Evolutionary conservation across 2,329 filamentous ascomycete species (phyloP).

Genomic region (Alternaria postmessia): DNA sequence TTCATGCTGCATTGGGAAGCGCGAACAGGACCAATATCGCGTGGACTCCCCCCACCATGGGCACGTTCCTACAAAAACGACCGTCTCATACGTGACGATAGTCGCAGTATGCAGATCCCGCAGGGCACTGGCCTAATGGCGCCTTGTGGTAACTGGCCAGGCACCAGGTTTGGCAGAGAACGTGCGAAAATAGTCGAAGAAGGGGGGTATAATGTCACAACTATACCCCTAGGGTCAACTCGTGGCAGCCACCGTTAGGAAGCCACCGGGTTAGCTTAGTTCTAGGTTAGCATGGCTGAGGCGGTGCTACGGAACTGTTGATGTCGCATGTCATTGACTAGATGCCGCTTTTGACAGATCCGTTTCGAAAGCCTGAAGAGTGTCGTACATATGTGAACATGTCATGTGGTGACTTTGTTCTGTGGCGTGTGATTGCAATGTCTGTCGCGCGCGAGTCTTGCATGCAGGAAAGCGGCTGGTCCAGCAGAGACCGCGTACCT

Average conservation of each 20-base stretch:
- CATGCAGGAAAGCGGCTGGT: not conserved
- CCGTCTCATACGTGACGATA: slow-evolving; percentile 31
- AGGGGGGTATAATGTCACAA: slow-evolving; percentile 31
- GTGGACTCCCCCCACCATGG: slow-evolving; percentile 14
- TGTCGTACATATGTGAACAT: not conserved
- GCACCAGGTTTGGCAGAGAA: slow-evolving; percentile 9
- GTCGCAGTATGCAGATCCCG: slow-evolving; percentile 28
- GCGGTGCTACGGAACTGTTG: slow-evolving; percentile 15
- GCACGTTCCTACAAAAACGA: slow-evolving; percentile 30
- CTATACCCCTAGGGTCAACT: slow-evolving; percentile 23
- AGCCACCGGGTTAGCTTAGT: slow-evolving; percentile 20
- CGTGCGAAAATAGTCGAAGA: slow-evolving; percentile 16
- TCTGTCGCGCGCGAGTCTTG: not conserved
- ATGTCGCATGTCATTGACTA: slow-evolving; percentile 28
- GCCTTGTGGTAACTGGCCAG: slow-evolving; percentile 16
- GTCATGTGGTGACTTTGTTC: not conserved
- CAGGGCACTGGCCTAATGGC: slow-evolving; percentile 18
- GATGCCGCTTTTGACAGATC: slow-evolving; percentile 17
- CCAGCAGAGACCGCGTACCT: not conserved
- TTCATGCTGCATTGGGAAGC: slow-evolving; percentile 21
- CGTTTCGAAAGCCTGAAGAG: not conserved
- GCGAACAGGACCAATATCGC: slow-evolving; percentile 21
- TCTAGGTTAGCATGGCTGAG: slow-evolving; percentile 15
- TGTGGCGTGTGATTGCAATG: not conserved
- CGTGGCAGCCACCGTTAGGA: slow-evolving; percentile 14